Base-by-base conservation (phyloP, 2,329 filamentous ascomycete genomes). In the Arthrinium phaeospermum region DNA sequence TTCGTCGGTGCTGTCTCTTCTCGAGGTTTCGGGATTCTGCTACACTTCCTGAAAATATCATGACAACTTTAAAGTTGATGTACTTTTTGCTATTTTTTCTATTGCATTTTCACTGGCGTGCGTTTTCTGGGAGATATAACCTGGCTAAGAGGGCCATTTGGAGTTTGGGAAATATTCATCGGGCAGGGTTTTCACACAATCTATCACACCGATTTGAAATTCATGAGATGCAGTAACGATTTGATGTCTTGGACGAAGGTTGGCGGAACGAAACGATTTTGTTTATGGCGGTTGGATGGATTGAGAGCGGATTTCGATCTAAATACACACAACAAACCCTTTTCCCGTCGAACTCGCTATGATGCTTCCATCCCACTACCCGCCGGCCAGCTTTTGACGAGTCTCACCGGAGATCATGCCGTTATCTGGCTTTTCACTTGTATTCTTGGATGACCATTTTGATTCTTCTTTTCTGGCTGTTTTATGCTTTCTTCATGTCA, bases 221-320 rank as follows among this genome's bases (percentile, higher is more conserved):
- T 73, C 49, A 34, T 51, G 71, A 71, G 70, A 73, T 51, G 67
- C 71, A 73, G 71, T 73, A 73, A 73, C 69, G 71, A 73, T 68
- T 70, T 69, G 69, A 72, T 72, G 69, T 68, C 61, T 72, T 71
- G 57, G 61, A 68, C 27, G 47, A 47, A 47, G 30, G 67, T 47
- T 68, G 67, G 67, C 41, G 67, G 45, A 22, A 47, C 13, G 24
- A 13, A 13, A 57, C 13, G 27, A 19, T 30, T 57, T 37, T 37
- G 14, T n/a, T 34, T 27, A 30, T 57, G 49, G 16, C 16, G 16
- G 24, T 19, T 16, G 30, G 53, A 64, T 64, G 57, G 19, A 34
- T 16, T 37, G 53, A 61, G 57, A 64, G 19, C 34, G 57, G 57
- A 19, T 34, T 61, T 22, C 53, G 57, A 64, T n/a, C 22, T 61